phyloP scores from a whole-genome alignment of 345 rosid genomes.

The Fremontodendron californicum region DNA sequence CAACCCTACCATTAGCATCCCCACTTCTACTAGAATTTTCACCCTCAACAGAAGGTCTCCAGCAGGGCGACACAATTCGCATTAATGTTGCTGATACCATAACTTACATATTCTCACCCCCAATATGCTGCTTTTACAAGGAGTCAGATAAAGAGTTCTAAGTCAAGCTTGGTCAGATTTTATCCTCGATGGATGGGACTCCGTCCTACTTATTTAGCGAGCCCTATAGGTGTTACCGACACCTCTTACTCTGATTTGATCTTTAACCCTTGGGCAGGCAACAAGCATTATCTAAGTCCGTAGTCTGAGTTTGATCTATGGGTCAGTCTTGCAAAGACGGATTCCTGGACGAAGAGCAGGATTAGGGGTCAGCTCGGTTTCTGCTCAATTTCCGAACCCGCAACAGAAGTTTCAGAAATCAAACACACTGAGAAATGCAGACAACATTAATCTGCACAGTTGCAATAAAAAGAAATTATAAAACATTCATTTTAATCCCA shows the following conservation, averaged over 20 bases:
- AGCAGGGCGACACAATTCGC: constrained; percentile 77
- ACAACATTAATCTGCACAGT: constrained; percentile 68
- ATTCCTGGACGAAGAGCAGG: too few species aligned
- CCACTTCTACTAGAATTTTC: constrained; percentile 59
- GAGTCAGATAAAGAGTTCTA: not conserved
- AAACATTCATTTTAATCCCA: constrained; percentile 7
- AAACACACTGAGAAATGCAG: constrained; percentile 50
- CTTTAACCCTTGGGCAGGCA: not conserved
- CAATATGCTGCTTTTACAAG: constrained; percentile 16
- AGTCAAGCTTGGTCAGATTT: not conserved
- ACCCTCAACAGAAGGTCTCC: constrained; percentile 76
- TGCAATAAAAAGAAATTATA: not conserved
- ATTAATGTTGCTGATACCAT: constrained; percentile 71
- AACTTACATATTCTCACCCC: constrained; percentile 69
- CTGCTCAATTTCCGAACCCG: constrained; percentile 41
- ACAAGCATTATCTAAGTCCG: not conserved
- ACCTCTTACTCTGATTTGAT: not conserved
- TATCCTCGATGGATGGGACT: not conserved
- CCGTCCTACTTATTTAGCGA: not conserved
- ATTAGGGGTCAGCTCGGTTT: constrained; percentile 11
- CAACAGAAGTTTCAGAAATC: constrained; percentile 52
- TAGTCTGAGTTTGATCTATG: not conserved
- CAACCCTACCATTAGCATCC: constrained; percentile 52
- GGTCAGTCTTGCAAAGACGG: too few species aligned
- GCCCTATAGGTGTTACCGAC: not conserved